These are phyloP conservation scores for Pythium guiyangense DNA, from an alignment of 352 stramenopile genomes.

Conservation along the genomic window DNA sequence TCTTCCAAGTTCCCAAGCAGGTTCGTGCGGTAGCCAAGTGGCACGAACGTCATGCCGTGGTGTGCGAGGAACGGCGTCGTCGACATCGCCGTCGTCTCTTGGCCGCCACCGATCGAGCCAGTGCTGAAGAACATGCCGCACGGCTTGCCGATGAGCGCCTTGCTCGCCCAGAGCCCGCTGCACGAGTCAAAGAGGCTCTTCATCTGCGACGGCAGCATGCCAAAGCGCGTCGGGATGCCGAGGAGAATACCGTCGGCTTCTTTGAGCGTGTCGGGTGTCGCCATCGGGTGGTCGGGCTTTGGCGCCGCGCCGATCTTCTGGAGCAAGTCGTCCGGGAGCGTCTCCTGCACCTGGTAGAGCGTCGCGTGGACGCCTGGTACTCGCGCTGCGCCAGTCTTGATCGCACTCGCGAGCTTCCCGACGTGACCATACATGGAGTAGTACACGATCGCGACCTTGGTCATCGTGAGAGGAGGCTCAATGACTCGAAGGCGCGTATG, in stretches of 20 bases:
- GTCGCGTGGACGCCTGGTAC: constrained; percentile 43
- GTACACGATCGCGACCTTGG: constrained; percentile 74
- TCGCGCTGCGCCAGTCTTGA: constrained; percentile 57
- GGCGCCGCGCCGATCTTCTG: constrained; percentile 59
- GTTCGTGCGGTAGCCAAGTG: too few relatives aligned
- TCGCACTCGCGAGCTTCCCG: constrained; percentile 47
- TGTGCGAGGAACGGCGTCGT: constrained; percentile 76
- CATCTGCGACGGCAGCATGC: constrained; percentile 74
- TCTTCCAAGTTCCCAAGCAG: too few relatives aligned
- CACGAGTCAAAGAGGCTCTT: constrained; percentile 81
- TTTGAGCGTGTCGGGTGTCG: constrained; percentile 49
- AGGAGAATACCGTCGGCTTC: constrained; percentile 81
- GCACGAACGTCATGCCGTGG: too few relatives aligned
- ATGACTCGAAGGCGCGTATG: neutral
- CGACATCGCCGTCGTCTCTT: constrained; percentile 82
- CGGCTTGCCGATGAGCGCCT: constrained; percentile 70
- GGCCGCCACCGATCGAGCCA: constrained; percentile 60
- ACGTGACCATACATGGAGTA: constrained; percentile 87
- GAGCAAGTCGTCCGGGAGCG: constrained; percentile 67
- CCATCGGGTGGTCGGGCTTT: constrained; percentile 53
- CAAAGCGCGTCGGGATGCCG: constrained; percentile 78
- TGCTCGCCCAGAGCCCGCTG: constrained; percentile 60
- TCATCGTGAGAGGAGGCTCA: constrained; percentile 12
- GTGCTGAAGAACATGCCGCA: constrained; percentile 77
- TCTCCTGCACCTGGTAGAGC: constrained; percentile 76